Conservation (phyloP, 257 asterid species). For the Cordia subcordata region DNA sequence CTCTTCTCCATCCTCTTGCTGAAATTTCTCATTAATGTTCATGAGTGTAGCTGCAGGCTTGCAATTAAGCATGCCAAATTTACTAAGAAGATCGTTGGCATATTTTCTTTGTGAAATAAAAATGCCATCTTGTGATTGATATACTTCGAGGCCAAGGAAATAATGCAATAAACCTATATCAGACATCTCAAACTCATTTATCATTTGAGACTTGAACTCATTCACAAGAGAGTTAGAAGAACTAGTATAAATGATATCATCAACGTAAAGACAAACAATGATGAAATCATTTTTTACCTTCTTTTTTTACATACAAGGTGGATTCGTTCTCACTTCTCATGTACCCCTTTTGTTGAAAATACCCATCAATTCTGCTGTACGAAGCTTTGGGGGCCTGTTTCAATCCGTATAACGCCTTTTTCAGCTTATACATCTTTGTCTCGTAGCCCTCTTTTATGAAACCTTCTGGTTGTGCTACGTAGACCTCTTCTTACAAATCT, state of each 20-base stretch:
- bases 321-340: conserved; percentile 4
- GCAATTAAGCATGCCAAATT: conserved; percentile 8
- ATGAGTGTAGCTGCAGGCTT: background rate
- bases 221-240: background rate
- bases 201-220: conserved; percentile 8
- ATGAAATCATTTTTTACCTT: background rate
- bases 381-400: background rate
- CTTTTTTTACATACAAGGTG: background rate
- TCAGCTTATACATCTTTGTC: background rate
- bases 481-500: background rate
- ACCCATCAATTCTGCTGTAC: background rate
- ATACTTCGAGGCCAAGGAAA: conserved; percentile 9
- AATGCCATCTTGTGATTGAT: conserved; percentile 1
- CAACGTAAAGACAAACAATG: conserved; percentile 1
- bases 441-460: background rate
- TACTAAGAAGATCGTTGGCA: background rate
- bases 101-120: conserved; percentile 4
- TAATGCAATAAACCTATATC: conserved; percentile 6
- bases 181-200: conserved; percentile 2
- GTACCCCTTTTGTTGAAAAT: background rate
- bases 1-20: too few species aligned
- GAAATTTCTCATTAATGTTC: conserved; percentile 13
- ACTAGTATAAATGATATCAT: conserved; percentile 8
- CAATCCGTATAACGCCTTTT: background rate
- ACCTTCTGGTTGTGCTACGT: conserved; percentile 8